These are phyloP conservation scores for Lunasporangiospora selenospora DNA, from an alignment of 192 early-diverging fungal species.

Conservation along the genomic window DNA sequence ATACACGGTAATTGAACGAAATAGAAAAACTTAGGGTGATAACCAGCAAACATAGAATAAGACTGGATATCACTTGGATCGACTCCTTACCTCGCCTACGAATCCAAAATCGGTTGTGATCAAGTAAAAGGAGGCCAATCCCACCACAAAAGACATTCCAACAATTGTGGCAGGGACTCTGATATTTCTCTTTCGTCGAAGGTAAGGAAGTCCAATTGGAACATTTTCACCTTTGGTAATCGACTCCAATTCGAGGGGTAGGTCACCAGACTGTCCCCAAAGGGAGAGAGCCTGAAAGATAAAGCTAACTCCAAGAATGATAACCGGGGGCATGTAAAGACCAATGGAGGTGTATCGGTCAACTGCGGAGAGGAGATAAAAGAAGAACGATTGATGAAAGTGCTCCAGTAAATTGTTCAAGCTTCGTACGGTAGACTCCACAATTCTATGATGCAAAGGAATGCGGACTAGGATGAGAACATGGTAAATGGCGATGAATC, in stretches of 20 bases:
- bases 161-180: conserved; percentile 10
- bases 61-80: background rate
- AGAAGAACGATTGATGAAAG: conserved; percentile 97
- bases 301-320: conserved; percentile 76
- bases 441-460: conserved; percentile 45
- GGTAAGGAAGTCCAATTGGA: conserved; percentile 53
- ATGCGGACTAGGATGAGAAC: background rate
- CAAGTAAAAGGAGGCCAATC: conserved; percentile 20
- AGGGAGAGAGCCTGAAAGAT: conserved; percentile 72
- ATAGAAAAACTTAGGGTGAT: conserved; percentile 11
- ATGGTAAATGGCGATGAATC: background rate
- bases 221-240: conserved; percentile 31
- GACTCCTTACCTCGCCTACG: conserved; percentile 18
- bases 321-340: conserved; percentile 87
- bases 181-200: conserved; percentile 24
- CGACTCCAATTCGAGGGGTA: conserved; percentile 46
- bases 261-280: conserved; percentile 43
- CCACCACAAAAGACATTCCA: conserved; percentile 38
- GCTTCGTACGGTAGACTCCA: conserved; percentile 85
- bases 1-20: background rate
- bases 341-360: conserved; percentile 85
- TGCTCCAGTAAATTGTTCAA: conserved; percentile 93
- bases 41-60: conserved; percentile 6
- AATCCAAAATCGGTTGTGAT: conserved; percentile 33
- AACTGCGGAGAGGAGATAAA: conserved; percentile 89